Percentiles rank a stretch among this genome's conserved stretches.
These are phyloP conservation scores for Bolboschoenoplectus hybrid DNA, from an alignment of 202 grass and related monocot species.

Conservation along the genomic window DNA sequence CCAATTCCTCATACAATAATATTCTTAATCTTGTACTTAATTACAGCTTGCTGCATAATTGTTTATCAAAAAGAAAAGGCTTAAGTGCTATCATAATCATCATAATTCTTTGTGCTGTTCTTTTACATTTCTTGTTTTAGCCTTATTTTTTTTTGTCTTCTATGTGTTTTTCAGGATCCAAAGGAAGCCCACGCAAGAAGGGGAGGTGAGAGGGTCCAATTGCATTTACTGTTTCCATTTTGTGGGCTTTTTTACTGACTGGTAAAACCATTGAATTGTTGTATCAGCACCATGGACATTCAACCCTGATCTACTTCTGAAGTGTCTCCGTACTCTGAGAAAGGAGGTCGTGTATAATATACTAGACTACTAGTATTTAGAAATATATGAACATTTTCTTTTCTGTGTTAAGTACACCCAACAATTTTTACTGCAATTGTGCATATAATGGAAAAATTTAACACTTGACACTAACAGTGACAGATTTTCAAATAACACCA, in stretches of 20 bases:
- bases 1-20: neutral
- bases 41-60: neutral
- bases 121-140: slow-evolving; percentile 6
- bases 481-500: neutral
- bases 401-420: slow-evolving; percentile 4
- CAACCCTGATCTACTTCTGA: slow-evolving; percentile 64
- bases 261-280: slow-evolving; percentile 40
- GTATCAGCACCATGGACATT: slow-evolving; percentile 86
- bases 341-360: slow-evolving; percentile 59
- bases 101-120: neutral
- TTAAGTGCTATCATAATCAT: neutral
- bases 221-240: slow-evolving; percentile 19
- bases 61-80: neutral
- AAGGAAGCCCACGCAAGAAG: slow-evolving; percentile 97
- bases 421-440: slow-evolving; percentile 34
- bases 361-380: neutral
- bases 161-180: slow-evolving; percentile 65
- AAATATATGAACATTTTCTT: slow-evolving; percentile 20
- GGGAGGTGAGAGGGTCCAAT: slow-evolving; percentile 67
- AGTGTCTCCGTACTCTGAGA: slow-evolving; percentile 66
- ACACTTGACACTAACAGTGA: too few relatives aligned
- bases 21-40: neutral
- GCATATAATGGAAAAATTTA: neutral
- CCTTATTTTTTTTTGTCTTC: slow-evolving; percentile 29
- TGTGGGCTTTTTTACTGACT: slow-evolving; percentile 7